Evolutionary conservation across 768 basidiomycete genomes (phyloP).

Genomic region (Kwoniella bestiolae): DNA sequence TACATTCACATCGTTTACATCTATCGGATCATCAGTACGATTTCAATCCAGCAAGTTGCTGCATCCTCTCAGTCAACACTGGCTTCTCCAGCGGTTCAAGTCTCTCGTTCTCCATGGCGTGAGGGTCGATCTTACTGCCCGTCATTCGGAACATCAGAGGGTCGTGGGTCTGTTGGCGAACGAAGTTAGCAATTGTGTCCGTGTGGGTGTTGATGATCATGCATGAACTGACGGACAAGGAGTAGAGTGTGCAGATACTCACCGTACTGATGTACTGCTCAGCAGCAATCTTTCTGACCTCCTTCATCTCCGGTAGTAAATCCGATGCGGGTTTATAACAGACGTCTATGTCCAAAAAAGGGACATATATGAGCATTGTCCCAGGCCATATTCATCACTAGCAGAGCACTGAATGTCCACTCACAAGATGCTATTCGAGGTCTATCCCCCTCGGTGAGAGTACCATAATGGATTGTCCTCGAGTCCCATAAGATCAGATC

Average conservation of each 20-base stretch:
- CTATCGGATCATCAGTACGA: too few relatives aligned
- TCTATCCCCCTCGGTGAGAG: slow-evolving; percentile 38
- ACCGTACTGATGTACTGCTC: slow-evolving; percentile 36
- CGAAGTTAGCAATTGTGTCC: too few relatives aligned
- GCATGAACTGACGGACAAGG: too few relatives aligned
- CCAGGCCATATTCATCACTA: too few relatives aligned
- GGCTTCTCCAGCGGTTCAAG: slow-evolving; percentile 7
- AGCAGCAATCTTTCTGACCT: slow-evolving; percentile 30
- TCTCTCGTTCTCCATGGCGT: slow-evolving; percentile 22
- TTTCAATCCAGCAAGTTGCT: slow-evolving; percentile 23
- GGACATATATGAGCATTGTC: background rate
- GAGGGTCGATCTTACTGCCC: slow-evolving; percentile 17
- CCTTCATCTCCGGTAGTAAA: slow-evolving; percentile 37
- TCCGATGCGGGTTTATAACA: slow-evolving; percentile 52
- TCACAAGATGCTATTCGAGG: slow-evolving; percentile 52
- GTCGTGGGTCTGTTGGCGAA: slow-evolving; percentile 41
- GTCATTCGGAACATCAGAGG: slow-evolving; percentile 37
- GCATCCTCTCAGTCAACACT: slow-evolving; percentile 20
- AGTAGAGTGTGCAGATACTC: slow-evolving; percentile 11
- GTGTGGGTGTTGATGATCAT: too few relatives aligned
- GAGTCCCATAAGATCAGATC: slow-evolving; percentile 55
- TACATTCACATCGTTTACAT: too few relatives aligned
- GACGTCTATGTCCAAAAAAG: slow-evolving; percentile 37
- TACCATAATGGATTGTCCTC: slow-evolving; percentile 49
- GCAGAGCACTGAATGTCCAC: too few relatives aligned